Percentiles rank a stretch among this genome's conserved stretches.
Conservation (phyloP, 2,329 filamentous ascomycete genomes). For the Phialocephala sp. region DNA sequence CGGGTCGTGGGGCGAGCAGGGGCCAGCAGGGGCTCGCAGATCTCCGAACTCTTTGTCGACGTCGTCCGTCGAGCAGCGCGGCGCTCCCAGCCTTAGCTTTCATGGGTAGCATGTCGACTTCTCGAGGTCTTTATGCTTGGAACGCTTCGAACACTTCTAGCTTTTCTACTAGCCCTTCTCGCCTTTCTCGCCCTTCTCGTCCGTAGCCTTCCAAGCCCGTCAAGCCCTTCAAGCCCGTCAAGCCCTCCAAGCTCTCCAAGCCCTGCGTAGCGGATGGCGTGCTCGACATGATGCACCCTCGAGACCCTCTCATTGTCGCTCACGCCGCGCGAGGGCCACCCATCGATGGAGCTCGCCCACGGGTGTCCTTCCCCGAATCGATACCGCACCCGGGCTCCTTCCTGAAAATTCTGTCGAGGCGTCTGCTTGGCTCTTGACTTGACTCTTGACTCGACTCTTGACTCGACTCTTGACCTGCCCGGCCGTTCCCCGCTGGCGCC, state of each 20-base stretch:
- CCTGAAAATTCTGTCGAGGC: not conserved
- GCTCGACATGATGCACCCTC: conserved; percentile 1
- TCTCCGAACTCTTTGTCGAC: not conserved
- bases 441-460: no score
- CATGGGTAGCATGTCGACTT: not conserved
- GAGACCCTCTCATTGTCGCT: not conserved
- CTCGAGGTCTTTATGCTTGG: not conserved
- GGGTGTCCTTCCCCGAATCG: not conserved
- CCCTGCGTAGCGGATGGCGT: conserved; percentile 17
- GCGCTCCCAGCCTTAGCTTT: not conserved
- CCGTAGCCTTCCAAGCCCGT: not conserved
- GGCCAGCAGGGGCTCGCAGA: not conserved
- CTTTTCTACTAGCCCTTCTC: not conserved
- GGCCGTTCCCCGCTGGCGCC: not conserved
- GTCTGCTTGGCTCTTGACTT: not conserved
- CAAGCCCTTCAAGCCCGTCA: not conserved
- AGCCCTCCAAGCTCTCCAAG: not conserved
- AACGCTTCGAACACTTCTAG: not conserved
- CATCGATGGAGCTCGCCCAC: not conserved
- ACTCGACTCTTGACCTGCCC: no score
- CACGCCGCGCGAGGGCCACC: not conserved
- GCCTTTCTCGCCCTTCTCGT: no score
- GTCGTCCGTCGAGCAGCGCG: not conserved
- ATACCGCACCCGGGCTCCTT: not conserved
- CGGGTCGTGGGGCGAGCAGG: no score